Conservation (phyloP, 805 yeast species). For the Starmerella davenportii region DNA sequence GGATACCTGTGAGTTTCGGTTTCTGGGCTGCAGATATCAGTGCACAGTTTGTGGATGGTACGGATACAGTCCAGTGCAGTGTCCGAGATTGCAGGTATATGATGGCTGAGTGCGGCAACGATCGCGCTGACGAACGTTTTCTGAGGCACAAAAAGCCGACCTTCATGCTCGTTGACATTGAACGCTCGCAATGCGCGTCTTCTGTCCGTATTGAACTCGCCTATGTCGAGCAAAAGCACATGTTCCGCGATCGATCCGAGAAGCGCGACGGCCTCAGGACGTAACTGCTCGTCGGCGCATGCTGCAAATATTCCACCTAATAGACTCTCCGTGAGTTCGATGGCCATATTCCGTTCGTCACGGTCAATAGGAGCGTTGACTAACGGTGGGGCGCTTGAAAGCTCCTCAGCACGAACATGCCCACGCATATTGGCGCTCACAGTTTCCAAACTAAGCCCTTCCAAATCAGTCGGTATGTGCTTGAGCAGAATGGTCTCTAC, state of each 20-base stretch:
- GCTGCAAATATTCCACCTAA: slow-evolving; percentile 59
- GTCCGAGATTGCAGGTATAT: slow-evolving; percentile 48
- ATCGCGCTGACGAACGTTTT: slow-evolving; percentile 57
- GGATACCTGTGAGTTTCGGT: slow-evolving; percentile 55
- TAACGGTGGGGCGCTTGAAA: slow-evolving; percentile 10
- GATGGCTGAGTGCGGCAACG: slow-evolving; percentile 61
- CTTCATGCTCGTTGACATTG: slow-evolving; percentile 63
- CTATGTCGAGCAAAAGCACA: slow-evolving; percentile 57
- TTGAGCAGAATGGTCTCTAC: slow-evolving; percentile 47
- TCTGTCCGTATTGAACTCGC: slow-evolving; percentile 52
- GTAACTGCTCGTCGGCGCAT: slow-evolving; percentile 52
- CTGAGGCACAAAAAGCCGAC: slow-evolving; percentile 50
- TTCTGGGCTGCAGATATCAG: slow-evolving; percentile 45
- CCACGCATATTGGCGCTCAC: slow-evolving; percentile 5
- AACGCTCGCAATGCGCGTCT: slow-evolving; percentile 49
- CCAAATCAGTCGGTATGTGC: slow-evolving; percentile 33
- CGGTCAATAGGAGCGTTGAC: slow-evolving; percentile 13
- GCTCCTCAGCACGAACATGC: slow-evolving; percentile 7
- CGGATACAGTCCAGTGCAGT: slow-evolving; percentile 54
- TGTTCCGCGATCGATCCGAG: slow-evolving; percentile 59
- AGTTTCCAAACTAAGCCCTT: slow-evolving; percentile 3
- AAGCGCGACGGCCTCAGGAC: slow-evolving; percentile 45
- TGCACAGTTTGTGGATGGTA: slow-evolving; percentile 41
- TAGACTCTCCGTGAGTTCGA: slow-evolving; percentile 44
- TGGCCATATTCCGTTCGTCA: slow-evolving; percentile 26